Percentiles rank a stretch among this genome's conserved stretches.
Evolutionary conservation across 306 rosid genomes (phyloP).

Genomic region (Fagus sylvatica): DNA sequence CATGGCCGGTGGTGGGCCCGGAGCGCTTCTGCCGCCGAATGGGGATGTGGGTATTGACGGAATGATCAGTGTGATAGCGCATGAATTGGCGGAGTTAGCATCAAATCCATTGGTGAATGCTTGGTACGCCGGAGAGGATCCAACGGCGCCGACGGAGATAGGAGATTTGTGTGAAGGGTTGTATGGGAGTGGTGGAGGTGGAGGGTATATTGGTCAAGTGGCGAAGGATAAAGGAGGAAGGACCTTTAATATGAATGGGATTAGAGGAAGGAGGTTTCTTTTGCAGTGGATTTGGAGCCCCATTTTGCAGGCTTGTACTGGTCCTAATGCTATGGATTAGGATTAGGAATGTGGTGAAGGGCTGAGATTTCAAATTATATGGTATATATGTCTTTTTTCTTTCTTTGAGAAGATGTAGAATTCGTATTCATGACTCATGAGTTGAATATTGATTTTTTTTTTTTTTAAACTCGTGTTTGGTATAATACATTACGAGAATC

Average conservation of each 20-base stretch:
- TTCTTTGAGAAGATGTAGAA: too few relatives aligned
- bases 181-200: slow-evolving; percentile 89
- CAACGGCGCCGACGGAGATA: slow-evolving; percentile 92
- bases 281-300: slow-evolving; percentile 97
- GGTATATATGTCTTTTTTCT: too few relatives aligned
- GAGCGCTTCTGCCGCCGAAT: slow-evolving; percentile 55
- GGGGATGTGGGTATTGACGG: slow-evolving; percentile 52
- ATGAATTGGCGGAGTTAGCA: slow-evolving; percentile 58
- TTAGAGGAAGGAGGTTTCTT: slow-evolving; percentile 59
- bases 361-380: too few relatives aligned
- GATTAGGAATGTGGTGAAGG: not conserved
- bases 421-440: too few relatives aligned
- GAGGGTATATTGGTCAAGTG: slow-evolving; percentile 88
- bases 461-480: too few relatives aligned
- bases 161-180: slow-evolving; percentile 87
- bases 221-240: slow-evolving; percentile 62
- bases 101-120: slow-evolving; percentile 71
- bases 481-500: too few relatives aligned
- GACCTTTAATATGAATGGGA: slow-evolving; percentile 72
- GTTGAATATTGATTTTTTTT: too few relatives aligned
- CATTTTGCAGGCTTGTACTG: slow-evolving; percentile 75
- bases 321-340: slow-evolving; percentile 81
- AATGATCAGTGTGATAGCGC: slow-evolving; percentile 62
- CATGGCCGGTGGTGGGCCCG: slow-evolving; percentile 77
- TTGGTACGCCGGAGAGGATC: slow-evolving; percentile 97